A percentile compares a stretch with the other conserved stretches of the same genome.
Conservation (phyloP, 1,139 yeast species). For the Geotrichum siamense region DNA sequence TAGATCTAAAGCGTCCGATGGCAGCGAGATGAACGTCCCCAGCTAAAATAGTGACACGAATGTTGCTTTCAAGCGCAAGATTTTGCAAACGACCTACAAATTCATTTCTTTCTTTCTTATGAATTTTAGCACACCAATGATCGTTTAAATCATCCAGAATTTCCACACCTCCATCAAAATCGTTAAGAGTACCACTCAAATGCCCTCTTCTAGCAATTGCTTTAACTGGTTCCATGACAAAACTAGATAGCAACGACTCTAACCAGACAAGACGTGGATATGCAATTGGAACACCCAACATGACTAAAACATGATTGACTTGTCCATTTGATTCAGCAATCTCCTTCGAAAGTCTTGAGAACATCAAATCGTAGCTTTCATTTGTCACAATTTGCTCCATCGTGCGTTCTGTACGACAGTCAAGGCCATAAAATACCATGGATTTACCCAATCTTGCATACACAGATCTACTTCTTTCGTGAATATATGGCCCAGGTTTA, state of each 20-base stretch:
- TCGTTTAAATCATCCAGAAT: conserved; percentile 87
- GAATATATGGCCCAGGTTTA: conserved; percentile 56
- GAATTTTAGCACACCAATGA: conserved; percentile 91
- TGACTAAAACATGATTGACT: conserved; percentile 66
- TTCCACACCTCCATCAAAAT: conserved; percentile 86
- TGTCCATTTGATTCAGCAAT: conserved; percentile 43
- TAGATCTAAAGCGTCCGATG: conserved; percentile 67
- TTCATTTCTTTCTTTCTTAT: conserved; percentile 67
- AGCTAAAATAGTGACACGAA: conserved; percentile 72
- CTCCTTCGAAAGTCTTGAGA: conserved; percentile 53
- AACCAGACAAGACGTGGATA: conserved; percentile 91
- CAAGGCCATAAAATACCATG: conserved; percentile 69
- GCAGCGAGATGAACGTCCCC: conserved; percentile 94
- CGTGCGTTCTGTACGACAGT: conserved; percentile 87
- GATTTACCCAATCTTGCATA: conserved; percentile 69
- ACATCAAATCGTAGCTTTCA: conserved; percentile 53
- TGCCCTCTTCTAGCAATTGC: conserved; percentile 63
- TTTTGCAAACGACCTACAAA: conserved; percentile 51
- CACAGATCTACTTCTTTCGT: conserved; percentile 56
- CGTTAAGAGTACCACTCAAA: conserved; percentile 63
- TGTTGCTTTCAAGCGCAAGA: conserved; percentile 55
- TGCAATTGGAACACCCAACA: conserved; percentile 91
- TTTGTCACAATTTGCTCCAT: conserved; percentile 50
- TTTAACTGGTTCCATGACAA: conserved; percentile 56
- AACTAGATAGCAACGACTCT: conserved; percentile 56